phyloP scores from a whole-genome alignment of 2,329 filamentous ascomycete genomes.

The Fusarium solani-melongenae region DNA sequence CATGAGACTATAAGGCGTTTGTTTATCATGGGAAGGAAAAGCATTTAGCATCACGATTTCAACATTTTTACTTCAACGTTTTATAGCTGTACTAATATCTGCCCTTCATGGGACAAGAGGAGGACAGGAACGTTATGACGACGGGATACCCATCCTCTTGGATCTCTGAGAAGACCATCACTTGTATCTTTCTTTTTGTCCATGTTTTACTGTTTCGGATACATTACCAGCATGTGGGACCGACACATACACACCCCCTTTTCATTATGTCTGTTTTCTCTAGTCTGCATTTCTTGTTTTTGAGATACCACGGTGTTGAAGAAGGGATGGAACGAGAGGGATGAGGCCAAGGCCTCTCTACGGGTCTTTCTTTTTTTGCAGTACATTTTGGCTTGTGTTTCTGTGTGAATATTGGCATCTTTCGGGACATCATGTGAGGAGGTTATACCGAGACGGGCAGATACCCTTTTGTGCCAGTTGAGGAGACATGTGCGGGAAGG shows the following conservation, averaged over 20 bases:
- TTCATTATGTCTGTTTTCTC: constrained; percentile 7
- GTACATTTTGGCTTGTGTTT: constrained; percentile 18
- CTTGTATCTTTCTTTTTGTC: constrained; percentile 23
- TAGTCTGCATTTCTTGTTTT: constrained; percentile 35
- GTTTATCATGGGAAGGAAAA: constrained; percentile 29
- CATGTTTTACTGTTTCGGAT: constrained; percentile 9
- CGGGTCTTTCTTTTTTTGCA: constrained; percentile 20
- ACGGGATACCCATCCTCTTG: constrained; percentile 39
- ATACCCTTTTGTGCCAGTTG: constrained; percentile 32
- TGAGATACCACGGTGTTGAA: constrained; percentile 45
- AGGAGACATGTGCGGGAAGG: constrained; percentile 6
- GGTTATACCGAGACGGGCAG: constrained; percentile 34
- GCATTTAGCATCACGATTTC: constrained; percentile 35
- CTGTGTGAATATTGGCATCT: constrained; percentile 32
- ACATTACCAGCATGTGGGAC: constrained; percentile 21
- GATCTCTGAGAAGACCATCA: constrained; percentile 35
- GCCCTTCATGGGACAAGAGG: constrained; percentile 26
- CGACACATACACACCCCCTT: constrained; percentile 23
- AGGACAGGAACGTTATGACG: constrained; percentile 42
- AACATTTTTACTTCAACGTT: constrained; percentile 15
- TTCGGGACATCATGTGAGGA: constrained; percentile 24
- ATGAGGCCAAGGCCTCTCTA: constrained; percentile 23
- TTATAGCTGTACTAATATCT: constrained; percentile 42
- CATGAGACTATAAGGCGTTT: constrained; percentile 42
- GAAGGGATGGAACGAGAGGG: constrained; percentile 35